These are phyloP conservation scores for Aaosphaeria arxii DNA, from an alignment of 2,329 filamentous ascomycete genomes.

Conservation along the genomic window DNA sequence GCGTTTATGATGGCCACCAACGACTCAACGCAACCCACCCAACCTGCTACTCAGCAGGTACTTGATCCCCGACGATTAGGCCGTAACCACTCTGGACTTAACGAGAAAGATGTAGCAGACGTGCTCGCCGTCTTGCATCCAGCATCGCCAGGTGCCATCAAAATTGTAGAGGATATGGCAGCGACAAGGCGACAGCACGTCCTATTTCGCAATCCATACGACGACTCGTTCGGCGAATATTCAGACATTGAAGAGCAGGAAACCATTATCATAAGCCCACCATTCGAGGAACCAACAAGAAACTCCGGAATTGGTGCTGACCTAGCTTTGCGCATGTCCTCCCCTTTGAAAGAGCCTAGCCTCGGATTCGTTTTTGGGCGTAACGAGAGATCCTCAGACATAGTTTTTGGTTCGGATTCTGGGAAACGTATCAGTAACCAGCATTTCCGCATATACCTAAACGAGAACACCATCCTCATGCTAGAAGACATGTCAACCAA, in stretches of 20 bases:
- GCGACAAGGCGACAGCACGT: constrained; percentile 57
- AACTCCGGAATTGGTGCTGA: constrained; percentile 44
- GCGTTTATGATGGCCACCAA: too few relatives aligned
- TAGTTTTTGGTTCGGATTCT: constrained; percentile 62
- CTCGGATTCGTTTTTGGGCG: constrained; percentile 86
- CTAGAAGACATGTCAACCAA: constrained; percentile 94
- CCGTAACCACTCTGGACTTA: constrained; percentile 77
- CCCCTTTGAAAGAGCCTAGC: constrained; percentile 61
- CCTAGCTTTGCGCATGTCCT: constrained; percentile 78
- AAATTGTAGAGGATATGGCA: constrained; percentile 62
- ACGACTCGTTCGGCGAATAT: constrained; percentile 35
- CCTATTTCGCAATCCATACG: constrained; percentile 46
- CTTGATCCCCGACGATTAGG: constrained; percentile 78
- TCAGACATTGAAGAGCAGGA: constrained; percentile 39
- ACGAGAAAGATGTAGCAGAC: constrained; percentile 78
- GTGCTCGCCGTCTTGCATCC: constrained; percentile 88
- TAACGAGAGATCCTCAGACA: constrained; percentile 68
- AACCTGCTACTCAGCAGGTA: constrained; percentile 72
- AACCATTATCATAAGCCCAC: constrained; percentile 48
- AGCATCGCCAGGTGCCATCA: constrained; percentile 67
- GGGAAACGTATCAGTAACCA: constrained; percentile 80
- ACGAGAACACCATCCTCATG: constrained; percentile 83
- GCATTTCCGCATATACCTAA: constrained; percentile 94
- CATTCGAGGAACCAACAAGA: constrained; percentile 13
- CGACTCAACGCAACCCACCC: constrained; percentile 42